Evolutionary conservation across 2,329 filamentous ascomycete genomes (phyloP), one percentile per base, ranked within the genome.

Genomic region (Aureobasidium sp.): DNA sequence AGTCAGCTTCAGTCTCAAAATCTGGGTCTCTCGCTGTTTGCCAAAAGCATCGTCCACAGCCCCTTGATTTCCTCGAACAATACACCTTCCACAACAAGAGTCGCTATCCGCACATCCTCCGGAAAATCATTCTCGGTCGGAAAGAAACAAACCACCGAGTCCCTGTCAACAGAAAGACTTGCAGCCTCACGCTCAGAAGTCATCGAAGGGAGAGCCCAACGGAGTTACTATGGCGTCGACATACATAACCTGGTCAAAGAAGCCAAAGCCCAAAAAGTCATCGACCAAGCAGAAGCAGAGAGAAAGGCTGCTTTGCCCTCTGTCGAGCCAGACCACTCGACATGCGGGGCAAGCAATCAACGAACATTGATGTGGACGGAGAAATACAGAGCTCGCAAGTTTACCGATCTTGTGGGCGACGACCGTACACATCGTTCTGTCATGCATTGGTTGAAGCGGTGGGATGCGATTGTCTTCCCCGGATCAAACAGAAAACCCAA

Each of bases 391-490:
- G 93, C 93, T 24, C 82, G 83, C 56, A 91, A 84, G 62, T 98
- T 97, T 63, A 87, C 90, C 61, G 93, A 98, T 61, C 76, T 98
- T 0, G 88, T 95, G 42, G 94, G 94, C 24, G 93, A 98, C 62
- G 93, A 98, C 65, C 79, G 90, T 39, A 97, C 91, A 22, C 94
- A 98, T 68, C 82, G 93, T 56, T 79, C 85, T 56, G 91, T 98
- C 4, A 74, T 98, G 53, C 83, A 87, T 50, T 98, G 93, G 93
- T 73, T 98, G 37, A 98, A 97, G 71, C 79, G 79, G 16, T 98
- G 93, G 93, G 93, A 98, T 65, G 78, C 85, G 0, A 77, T 96
- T 22, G 93, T 98, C 0, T 98, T 97, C 60, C 91, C 91, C 0
- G 84, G 86, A 11, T 77, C 83, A 4, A 74, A 77, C 42, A 87